phyloP scores from a whole-genome alignment of 202 grass and related monocot genomes.

The Brachypodium distachyon region DNA sequence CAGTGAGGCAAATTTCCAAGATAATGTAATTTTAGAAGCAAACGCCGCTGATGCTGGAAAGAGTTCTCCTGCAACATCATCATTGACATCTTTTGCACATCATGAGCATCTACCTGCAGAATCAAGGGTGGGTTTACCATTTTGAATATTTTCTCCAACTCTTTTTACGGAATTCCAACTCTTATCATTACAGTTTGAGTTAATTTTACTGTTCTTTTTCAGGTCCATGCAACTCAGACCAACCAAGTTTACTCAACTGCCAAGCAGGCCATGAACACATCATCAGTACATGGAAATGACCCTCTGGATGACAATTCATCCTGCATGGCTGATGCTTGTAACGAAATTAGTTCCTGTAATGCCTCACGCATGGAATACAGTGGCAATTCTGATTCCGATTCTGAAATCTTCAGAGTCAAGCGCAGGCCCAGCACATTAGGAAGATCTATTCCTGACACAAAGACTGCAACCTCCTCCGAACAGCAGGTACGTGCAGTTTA shows the following conservation, averaged over 20 bases:
- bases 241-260: not conserved
- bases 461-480: slow-evolving; percentile 32
- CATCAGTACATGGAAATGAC: slow-evolving; percentile 12
- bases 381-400: slow-evolving; percentile 79
- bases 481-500: slow-evolving; percentile 49
- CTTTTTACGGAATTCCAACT: no score
- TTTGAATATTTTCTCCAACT: not conserved
- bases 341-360: slow-evolving; percentile 34
- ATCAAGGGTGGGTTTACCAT: slow-evolving; percentile 29
- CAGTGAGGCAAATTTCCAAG: not conserved
- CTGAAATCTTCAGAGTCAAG: slow-evolving; percentile 80
- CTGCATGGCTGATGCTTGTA: slow-evolving; percentile 17
- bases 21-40: slow-evolving; percentile 1
- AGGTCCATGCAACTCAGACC: slow-evolving; percentile 10
- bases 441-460: slow-evolving; percentile 32
- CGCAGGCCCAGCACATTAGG: slow-evolving; percentile 42
- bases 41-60: slow-evolving; percentile 1
- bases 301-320: slow-evolving; percentile 20
- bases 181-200: not conserved
- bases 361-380: slow-evolving; percentile 37
- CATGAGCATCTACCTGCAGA: slow-evolving; percentile 8
- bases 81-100: slow-evolving; percentile 5
- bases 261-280: not conserved
- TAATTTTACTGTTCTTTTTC: slow-evolving; percentile 2
- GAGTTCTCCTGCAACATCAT: not conserved